These are phyloP conservation scores for Pichia sp. DNA, from an alignment of 1,139 yeast genomes.

Conservation along the genomic window DNA sequence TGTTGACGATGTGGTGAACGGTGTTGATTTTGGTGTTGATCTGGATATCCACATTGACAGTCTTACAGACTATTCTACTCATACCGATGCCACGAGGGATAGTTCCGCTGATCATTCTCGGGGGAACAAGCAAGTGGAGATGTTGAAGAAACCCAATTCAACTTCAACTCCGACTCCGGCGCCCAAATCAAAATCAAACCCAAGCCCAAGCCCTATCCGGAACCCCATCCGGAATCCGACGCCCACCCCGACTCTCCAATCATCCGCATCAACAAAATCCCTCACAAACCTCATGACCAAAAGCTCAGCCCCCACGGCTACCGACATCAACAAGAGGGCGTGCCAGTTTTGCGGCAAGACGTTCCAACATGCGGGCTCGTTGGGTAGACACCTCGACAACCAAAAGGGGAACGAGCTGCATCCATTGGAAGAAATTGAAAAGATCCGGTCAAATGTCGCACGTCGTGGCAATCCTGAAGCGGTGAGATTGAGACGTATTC, in stretches of 20 bases:
- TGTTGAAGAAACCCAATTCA: too few species aligned
- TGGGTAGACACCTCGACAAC: conserved; percentile 42
- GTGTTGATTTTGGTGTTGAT: conserved; percentile 21
- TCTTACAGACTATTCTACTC: neutral
- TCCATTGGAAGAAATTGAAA: conserved; percentile 35
- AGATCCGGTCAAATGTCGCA: conserved; percentile 36
- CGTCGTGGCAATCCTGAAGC: conserved; percentile 39
- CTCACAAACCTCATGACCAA: too few species aligned
- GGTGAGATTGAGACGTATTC: conserved; percentile 31
- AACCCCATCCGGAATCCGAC: too few species aligned
- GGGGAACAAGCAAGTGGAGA: too few species aligned
- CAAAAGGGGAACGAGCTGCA: conserved; percentile 39
- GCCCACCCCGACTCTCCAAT: too few species aligned
- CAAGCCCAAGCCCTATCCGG: too few species aligned
- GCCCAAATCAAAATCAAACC: too few species aligned
- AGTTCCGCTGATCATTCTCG: too few species aligned
- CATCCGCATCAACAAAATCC: too few species aligned
- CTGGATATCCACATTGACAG: conserved; percentile 12
- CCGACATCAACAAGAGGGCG: conserved; percentile 23
- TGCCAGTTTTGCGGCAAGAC: conserved; percentile 41
- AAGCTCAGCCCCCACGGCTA: too few species aligned
- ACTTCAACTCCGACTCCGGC: too few species aligned
- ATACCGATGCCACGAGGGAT: too few species aligned
- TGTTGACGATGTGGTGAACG: conserved; percentile 4
- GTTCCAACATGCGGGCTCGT: conserved; percentile 44